Conservation (phyloP, 257 asterid genomes). For the Scutellaria baicalensis region DNA sequence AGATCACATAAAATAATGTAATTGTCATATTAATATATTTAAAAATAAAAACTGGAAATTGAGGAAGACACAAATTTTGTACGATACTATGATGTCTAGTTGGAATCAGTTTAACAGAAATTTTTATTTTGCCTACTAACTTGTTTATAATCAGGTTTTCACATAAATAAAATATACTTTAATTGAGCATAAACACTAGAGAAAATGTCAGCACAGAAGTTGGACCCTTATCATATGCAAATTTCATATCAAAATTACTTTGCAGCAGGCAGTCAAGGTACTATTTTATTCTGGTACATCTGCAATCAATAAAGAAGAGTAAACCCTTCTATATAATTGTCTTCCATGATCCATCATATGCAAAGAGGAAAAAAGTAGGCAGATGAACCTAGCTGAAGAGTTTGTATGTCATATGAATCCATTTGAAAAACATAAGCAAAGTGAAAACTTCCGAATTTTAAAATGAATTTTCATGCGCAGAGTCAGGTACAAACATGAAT, state of each 20-base stretch:
- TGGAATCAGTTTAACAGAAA: background rate
- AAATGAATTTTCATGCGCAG: background rate
- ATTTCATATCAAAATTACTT: background rate
- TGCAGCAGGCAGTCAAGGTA: background rate
- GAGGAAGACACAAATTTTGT: background rate
- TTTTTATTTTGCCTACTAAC: background rate
- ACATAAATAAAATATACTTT: background rate
- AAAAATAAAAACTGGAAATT: slow-evolving; percentile 3
- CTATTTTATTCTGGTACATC: background rate
- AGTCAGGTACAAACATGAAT: background rate
- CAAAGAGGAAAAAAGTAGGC: slow-evolving; percentile 3
- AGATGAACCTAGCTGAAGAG: background rate
- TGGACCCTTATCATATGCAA: background rate
- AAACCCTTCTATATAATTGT: background rate
- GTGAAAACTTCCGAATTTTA: background rate
- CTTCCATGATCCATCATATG: background rate
- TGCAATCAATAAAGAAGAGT: background rate
- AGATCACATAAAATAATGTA: slow-evolving; percentile 6
- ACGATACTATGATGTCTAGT: background rate
- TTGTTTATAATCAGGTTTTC: background rate
- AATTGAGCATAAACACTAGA: background rate
- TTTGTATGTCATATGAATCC: background rate
- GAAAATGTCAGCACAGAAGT: background rate
- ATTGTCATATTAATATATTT: background rate
- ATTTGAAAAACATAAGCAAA: background rate